phyloP scores from a whole-genome alignment of 495 filamentous ascomycete species.

The Penicillium daleae region DNA sequence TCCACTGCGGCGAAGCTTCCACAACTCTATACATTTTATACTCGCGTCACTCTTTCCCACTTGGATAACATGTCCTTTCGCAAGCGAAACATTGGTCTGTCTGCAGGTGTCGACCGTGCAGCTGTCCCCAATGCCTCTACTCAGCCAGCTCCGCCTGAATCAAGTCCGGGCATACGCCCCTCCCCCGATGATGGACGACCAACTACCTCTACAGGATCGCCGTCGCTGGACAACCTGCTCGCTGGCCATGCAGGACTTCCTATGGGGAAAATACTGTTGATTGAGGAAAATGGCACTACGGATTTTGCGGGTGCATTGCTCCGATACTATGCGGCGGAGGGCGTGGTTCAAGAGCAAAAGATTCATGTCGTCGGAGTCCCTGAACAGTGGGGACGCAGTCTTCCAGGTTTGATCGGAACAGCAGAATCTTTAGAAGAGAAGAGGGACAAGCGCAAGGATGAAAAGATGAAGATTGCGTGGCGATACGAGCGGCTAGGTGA shows the following conservation, averaged over 20 bases:
- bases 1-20: constrained; percentile 9
- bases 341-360: constrained; percentile 86
- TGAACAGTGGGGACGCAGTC: constrained; percentile 77
- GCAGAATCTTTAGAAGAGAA: constrained; percentile 50
- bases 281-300: constrained; percentile 94
- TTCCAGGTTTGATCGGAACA: constrained; percentile 71
- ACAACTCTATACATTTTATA: not conserved
- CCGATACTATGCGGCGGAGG: constrained; percentile 90
- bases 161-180: constrained; percentile 73
- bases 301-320: constrained; percentile 88
- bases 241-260: constrained; percentile 88
- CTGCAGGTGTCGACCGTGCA: constrained; percentile 42
- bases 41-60: not conserved
- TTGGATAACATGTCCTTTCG: constrained; percentile 76
- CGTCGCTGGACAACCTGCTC: constrained; percentile 80
- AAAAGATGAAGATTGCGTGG: constrained; percentile 99
- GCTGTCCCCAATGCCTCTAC: constrained; percentile 31
- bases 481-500: constrained; percentile 86
- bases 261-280: constrained; percentile 75
- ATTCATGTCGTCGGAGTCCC: constrained; percentile 82
- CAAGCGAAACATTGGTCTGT: constrained; percentile 79
- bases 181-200: constrained; percentile 87
- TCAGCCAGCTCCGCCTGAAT: constrained; percentile 44
- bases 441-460: constrained; percentile 49
- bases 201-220: constrained; percentile 88